Percentiles rank a stretch among this genome's conserved stretches.
Conservation (phyloP, 2,329 filamentous ascomycete genomes). For the Fusarium dimerum region DNA sequence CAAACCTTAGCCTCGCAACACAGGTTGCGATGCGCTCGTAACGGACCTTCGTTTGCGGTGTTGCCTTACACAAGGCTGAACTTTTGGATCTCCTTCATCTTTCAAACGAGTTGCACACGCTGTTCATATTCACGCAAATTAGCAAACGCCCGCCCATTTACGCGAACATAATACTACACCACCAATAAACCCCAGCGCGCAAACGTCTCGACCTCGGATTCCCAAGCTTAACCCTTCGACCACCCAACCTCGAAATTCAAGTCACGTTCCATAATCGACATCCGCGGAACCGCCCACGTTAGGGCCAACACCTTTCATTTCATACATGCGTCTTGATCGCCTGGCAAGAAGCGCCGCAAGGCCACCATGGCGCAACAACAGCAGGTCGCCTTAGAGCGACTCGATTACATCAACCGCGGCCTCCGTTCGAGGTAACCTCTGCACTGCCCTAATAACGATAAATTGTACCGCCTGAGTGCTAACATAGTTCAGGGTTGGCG, state of each 20-base stretch:
- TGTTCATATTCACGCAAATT: too few species aligned
- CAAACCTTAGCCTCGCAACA: slow-evolving; percentile 14
- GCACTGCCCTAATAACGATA: background rate
- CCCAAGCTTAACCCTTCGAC: background rate
- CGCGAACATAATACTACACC: too few species aligned
- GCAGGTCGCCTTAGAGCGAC: slow-evolving; percentile 55
- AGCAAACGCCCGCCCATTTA: too few species aligned
- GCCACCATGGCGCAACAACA: slow-evolving; percentile 47
- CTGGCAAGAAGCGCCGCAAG: slow-evolving; percentile 23
- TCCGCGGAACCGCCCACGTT: slow-evolving; percentile 4
- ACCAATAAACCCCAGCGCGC: background rate
- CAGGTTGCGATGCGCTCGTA: slow-evolving; percentile 27
- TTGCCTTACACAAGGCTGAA: slow-evolving; percentile 17
- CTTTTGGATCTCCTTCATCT: background rate
- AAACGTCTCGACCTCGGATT: background rate
- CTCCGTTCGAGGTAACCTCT: slow-evolving; percentile 54
- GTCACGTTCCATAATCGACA: slow-evolving; percentile 4
- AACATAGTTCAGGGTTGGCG: slow-evolving; percentile 35
- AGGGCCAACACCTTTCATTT: slow-evolving; percentile 5
- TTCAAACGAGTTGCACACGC: too few species aligned
- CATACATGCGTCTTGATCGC: slow-evolving; percentile 33
- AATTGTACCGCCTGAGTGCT: slow-evolving; percentile 8
- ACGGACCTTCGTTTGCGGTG: slow-evolving; percentile 15
- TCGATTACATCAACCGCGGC: slow-evolving; percentile 56
- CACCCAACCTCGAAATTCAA: background rate